These are phyloP conservation scores for Fusarium algeriense DNA, from an alignment of 2,329 filamentous ascomycete species.

Conservation along the genomic window DNA sequence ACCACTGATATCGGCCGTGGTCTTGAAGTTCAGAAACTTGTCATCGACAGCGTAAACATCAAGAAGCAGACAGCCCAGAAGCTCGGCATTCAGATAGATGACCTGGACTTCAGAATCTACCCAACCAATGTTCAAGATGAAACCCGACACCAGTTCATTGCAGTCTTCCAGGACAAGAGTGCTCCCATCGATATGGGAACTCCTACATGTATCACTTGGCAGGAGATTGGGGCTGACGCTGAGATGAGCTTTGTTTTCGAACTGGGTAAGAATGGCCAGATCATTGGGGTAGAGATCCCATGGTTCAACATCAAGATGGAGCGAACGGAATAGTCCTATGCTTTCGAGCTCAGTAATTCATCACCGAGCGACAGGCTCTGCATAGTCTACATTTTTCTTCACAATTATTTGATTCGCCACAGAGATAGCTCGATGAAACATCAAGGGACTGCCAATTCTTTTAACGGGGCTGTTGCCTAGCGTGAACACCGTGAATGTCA, in stretches of 20 bases:
- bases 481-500: not conserved
- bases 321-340: not conserved
- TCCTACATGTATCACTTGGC: slow-evolving; percentile 53
- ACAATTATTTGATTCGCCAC: not conserved
- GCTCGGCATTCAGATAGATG: slow-evolving; percentile 32
- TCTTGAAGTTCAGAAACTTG: slow-evolving; percentile 40
- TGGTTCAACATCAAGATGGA: slow-evolving; percentile 1
- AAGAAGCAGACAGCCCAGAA: slow-evolving; percentile 31
- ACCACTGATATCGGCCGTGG: slow-evolving; percentile 43
- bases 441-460: not conserved
- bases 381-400: not conserved
- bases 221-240: slow-evolving; percentile 30
- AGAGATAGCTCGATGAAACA: not conserved
- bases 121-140: slow-evolving; percentile 46
- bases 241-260: slow-evolving; percentile 27
- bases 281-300: slow-evolving; percentile 19
- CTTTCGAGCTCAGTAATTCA: fast-evolving
- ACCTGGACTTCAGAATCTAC: slow-evolving; percentile 50
- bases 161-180: slow-evolving; percentile 49
- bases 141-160: slow-evolving; percentile 46
- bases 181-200: slow-evolving; percentile 50
- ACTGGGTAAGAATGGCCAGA: not conserved
- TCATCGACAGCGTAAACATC: slow-evolving; percentile 29
- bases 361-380: fast-evolving
- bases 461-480: slow-evolving; percentile 34